Evolutionary conservation across 2,329 filamentous ascomycete species (phyloP), one percentile per base, ranked within the genome.

Genomic region (Diaporthe sp.): DNA sequence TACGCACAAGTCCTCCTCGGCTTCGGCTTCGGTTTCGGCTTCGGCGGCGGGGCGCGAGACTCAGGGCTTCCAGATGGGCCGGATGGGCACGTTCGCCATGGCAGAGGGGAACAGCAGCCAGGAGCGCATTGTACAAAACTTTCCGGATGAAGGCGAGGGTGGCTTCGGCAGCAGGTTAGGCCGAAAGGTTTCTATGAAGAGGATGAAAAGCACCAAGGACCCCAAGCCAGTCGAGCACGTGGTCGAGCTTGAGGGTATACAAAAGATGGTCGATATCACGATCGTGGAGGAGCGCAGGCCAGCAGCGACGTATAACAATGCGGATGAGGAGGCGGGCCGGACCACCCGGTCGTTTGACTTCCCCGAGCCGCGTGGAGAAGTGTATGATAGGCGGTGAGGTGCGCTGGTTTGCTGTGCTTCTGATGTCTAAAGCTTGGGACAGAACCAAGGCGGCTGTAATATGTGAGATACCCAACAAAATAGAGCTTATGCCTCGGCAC

Each of bases 201-300:
- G 70, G 44, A 47, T 55, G 15, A 39, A 30, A 35, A 42, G 47
- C 35, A 65, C 22, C 19, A 32, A 30, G 25, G 71, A 53, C 1
- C 10, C 25, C 4, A 68, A 44, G 15, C 1, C 47, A 37, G 19
- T 22, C 7, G 59, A 55, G 32, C 27, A 55, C 44, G 53, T n/a
- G 12, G 44, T 63, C 44, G 35, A 51, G 50, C 30, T 42, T 6
- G 59, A 55, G 50, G 71, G 71, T 3, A 72, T 72, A 47, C 71
- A 65, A 25, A 72, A 72, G 15, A 22, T 66, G 39, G 71, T 72
- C 39, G 71, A 72, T 19, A 72, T 72, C 51, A 72, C 63, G 59
- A 65, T 72, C 12, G 71, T 72, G 27, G 71, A 72, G 37, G 71
- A 72, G 50, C 63, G 51, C 47, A 53, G 44, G n/a, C 47, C 63